These are phyloP conservation scores for Seiridium cupressi DNA, from an alignment of 2,329 filamentous ascomycete species.

Conservation along the genomic window DNA sequence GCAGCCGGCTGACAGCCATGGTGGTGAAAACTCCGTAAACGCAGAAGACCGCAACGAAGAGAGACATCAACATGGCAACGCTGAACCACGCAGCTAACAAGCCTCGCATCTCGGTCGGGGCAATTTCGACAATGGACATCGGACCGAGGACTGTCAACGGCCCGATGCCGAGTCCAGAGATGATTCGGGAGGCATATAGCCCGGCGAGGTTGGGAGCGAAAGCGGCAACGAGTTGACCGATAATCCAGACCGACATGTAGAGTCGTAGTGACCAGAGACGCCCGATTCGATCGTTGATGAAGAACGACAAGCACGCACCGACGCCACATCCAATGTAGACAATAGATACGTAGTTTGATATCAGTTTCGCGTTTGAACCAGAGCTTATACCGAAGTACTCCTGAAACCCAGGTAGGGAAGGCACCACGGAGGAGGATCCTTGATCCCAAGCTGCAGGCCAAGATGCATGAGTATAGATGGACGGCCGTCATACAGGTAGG, in stretches of 20 bases:
- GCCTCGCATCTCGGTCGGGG: slow-evolving; percentile 50
- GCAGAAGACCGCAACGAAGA: background rate
- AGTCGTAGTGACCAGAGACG: slow-evolving; percentile 21
- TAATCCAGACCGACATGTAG: slow-evolving; percentile 33
- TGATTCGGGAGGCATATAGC: slow-evolving; percentile 53
- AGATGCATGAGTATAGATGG: background rate
- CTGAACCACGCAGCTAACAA: slow-evolving; percentile 31
- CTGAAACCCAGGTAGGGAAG: slow-evolving; percentile 33
- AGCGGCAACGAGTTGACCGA: slow-evolving; percentile 26
- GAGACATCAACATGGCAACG: background rate
- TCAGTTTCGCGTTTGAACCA: slow-evolving; percentile 21
- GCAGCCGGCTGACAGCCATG: background rate
- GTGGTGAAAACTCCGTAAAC: background rate
- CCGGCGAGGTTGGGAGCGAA: slow-evolving; percentile 39
- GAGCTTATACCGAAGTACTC: slow-evolving; percentile 30
- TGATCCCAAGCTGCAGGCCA: slow-evolving; percentile 28
- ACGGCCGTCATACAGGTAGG: background rate
- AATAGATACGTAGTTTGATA: slow-evolving; percentile 35
- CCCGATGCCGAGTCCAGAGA: slow-evolving; percentile 50
- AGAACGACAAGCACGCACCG: slow-evolving; percentile 30
- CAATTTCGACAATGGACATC: slow-evolving; percentile 57
- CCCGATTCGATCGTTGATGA: slow-evolving; percentile 26
- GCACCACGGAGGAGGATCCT: slow-evolving; percentile 26
- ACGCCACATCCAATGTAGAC: slow-evolving; percentile 28
- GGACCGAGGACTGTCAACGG: slow-evolving; percentile 51